A percentile compares a stretch with the other conserved stretches of the same genome.
Evolutionary conservation across 2,329 filamentous ascomycete genomes (phyloP).

Genomic region (Sarocladium brachiariae): DNA sequence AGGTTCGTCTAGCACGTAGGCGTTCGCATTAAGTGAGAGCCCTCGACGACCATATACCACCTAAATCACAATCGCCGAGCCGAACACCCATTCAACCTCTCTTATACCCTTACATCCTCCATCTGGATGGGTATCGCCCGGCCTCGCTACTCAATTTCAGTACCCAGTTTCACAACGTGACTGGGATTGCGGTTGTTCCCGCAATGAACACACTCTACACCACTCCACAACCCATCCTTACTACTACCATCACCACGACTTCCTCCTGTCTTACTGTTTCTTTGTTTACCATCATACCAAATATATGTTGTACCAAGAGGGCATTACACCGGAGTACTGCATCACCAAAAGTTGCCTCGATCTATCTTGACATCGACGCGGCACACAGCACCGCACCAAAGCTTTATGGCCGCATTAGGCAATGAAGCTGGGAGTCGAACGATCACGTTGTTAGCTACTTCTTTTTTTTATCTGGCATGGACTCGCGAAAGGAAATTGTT

Average conservation of each 20-base stretch:
- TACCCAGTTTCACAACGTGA: too few relatives aligned
- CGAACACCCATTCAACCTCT: not conserved
- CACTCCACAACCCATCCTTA: not conserved
- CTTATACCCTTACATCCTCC: conserved; percentile 12
- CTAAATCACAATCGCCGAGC: conserved; percentile 5
- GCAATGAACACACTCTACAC: too few relatives aligned
- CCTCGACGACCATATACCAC: conserved; percentile 9
- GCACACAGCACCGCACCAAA: not conserved
- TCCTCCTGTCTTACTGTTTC: not conserved
- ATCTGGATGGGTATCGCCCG: conserved; percentile 9
- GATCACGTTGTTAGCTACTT: not conserved
- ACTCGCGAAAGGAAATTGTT: not conserved
- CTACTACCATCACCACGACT: not conserved
- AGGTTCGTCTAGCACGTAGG: conserved; percentile 56
- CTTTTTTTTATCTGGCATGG: not conserved
- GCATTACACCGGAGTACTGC: conserved; percentile 8
- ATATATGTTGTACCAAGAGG: conserved; percentile 7
- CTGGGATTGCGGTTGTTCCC: too few relatives aligned
- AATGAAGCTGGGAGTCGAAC: not conserved
- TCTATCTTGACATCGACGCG: not conserved
- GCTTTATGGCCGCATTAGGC: not conserved
- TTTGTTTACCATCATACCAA: conserved; percentile 3
- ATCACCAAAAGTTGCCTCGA: conserved; percentile 6
- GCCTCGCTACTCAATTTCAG: conserved; percentile 8
- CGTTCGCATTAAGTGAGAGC: conserved; percentile 44